phyloP scores from a whole-genome alignment of 805 yeast species.

The Zygosaccharomyces pseudorouxii region DNA sequence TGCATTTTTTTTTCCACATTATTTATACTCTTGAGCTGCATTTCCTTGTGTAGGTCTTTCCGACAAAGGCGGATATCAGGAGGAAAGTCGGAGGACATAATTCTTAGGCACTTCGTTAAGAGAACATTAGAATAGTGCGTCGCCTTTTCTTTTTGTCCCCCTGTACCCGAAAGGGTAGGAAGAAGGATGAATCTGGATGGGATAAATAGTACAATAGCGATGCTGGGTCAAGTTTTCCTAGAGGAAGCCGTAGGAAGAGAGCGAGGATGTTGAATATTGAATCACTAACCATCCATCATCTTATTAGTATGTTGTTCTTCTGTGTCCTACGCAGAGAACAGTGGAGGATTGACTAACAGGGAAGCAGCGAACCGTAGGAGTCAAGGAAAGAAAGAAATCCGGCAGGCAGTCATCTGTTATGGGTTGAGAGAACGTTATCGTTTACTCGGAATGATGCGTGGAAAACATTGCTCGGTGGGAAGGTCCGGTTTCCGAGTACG shows the following conservation, averaged over 20 bases:
- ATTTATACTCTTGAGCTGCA: not conserved
- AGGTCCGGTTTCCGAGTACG: too few species aligned
- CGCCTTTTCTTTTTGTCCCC: slow-evolving; percentile 4
- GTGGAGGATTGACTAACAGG: not conserved
- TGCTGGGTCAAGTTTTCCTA: not conserved
- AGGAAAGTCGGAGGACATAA: not conserved
- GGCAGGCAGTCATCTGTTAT: too few species aligned
- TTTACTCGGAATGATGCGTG: too few species aligned
- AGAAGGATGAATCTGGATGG: not conserved
- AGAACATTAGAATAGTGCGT: not conserved
- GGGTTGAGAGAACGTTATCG: too few species aligned
- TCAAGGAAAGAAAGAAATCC: too few species aligned
- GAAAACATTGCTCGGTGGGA: too few species aligned
- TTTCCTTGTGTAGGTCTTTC: not conserved
- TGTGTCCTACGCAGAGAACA: not conserved
- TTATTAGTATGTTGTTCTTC: not conserved
- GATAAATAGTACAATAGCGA: not conserved
- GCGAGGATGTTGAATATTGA: not conserved
- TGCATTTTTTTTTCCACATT: not conserved
- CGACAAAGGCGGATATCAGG: not conserved
- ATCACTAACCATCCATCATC: not conserved
- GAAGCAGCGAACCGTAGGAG: not conserved
- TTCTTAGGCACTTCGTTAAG: not conserved
- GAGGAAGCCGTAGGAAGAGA: not conserved
- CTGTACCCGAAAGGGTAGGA: slow-evolving; percentile 1